These are phyloP conservation scores for Filobasidium wieringae DNA, from an alignment of 768 basidiomycete genomes.

Conservation along the genomic window DNA sequence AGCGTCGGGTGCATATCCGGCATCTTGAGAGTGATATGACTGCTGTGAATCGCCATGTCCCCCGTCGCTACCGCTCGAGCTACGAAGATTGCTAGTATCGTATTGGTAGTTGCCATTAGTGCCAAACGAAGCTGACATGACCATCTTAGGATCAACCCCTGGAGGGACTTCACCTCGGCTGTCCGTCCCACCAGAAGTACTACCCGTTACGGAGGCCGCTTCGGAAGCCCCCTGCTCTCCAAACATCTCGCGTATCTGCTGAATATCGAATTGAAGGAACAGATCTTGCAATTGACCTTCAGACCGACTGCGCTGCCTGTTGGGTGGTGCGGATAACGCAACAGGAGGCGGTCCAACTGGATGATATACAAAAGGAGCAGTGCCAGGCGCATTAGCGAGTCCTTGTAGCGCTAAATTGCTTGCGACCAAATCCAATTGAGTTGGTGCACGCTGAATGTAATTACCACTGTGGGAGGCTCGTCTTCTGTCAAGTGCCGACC, in stretches of 20 bases:
- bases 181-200: neutral
- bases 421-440: neutral
- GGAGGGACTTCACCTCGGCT: neutral
- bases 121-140: conserved; percentile 5
- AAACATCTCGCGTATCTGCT: neutral
- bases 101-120: neutral
- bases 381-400: neutral
- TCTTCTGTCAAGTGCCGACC: neutral
- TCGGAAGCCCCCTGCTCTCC: conserved; percentile 3
- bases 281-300: conserved; percentile 2
- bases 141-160: conserved; percentile 6
- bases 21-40: neutral
- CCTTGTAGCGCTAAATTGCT: neutral
- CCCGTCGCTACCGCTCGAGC: neutral
- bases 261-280: neutral
- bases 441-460: conserved; percentile 1
- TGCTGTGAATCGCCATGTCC: neutral
- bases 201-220: neutral
- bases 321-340: neutral
- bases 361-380: neutral
- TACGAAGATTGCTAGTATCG: neutral
- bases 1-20: neutral
- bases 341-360: neutral
- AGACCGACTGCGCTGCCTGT: conserved; percentile 5
- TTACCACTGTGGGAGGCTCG: conserved; percentile 6